Evolutionary conservation across 345 rosid species (phyloP).

Genomic region (Aethionema arabicum): DNA sequence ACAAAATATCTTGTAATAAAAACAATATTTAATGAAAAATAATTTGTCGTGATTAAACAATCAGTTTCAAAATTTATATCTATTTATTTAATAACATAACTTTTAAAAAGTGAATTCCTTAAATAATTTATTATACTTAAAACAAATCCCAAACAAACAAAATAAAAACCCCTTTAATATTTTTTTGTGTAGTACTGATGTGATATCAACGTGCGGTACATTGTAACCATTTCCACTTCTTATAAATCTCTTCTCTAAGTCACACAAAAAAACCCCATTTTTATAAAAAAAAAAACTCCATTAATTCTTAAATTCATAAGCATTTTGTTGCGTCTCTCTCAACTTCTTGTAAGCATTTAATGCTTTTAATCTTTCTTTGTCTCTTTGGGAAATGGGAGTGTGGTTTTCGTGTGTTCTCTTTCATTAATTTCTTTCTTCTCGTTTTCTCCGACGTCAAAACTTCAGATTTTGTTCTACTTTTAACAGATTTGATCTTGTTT

Average conservation of each 20-base stretch:
- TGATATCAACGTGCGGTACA: constrained; percentile 38
- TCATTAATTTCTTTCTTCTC: background rate
- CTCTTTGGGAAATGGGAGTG: constrained; percentile 33
- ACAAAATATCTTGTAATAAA: background rate
- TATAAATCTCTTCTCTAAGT: constrained; percentile 5
- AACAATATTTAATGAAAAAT: background rate
- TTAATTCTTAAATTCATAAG: background rate
- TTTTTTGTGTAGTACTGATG: constrained; percentile 31
- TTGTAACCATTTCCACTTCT: background rate
- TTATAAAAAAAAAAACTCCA: background rate
- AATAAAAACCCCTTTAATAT: background rate
- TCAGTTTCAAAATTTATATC: background rate
- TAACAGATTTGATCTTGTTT: background rate
- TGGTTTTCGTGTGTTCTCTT: constrained; percentile 25
- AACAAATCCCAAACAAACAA: too few relatives aligned
- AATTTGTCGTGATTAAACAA: background rate
- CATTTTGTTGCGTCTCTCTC: constrained; percentile 18
- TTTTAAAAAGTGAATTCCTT: constrained; percentile 10
- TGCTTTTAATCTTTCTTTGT: constrained; percentile 18
- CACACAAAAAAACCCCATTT: too few relatives aligned
- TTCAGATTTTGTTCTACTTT: background rate
- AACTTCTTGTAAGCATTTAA: constrained; percentile 35
- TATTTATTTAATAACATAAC: background rate
- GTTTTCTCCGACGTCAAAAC: background rate
- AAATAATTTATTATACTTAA: constrained; percentile 34